Conservation (phyloP, 2,329 filamentous ascomycete species). For the Arthroderma sp. region DNA sequence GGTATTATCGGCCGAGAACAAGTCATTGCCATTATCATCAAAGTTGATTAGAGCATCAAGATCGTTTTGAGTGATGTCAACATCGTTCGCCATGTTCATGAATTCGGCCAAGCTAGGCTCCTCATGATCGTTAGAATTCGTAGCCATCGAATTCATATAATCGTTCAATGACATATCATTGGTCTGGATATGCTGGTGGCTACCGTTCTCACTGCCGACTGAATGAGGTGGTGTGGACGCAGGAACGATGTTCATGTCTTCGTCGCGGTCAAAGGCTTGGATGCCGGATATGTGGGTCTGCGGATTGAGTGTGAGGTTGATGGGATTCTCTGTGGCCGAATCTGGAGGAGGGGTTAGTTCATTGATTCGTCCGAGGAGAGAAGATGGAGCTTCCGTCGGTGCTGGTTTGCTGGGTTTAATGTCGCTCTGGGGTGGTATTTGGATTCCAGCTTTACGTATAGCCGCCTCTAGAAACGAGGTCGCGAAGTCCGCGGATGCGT, state of each 20-base stretch:
- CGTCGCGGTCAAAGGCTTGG: slow-evolving; percentile 7
- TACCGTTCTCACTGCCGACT: slow-evolving; percentile 30
- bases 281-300: no score
- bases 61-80: slow-evolving; percentile 32
- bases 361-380: slow-evolving; percentile 15
- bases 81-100: slow-evolving; percentile 32
- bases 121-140: slow-evolving; percentile 4
- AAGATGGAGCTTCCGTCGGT: slow-evolving; percentile 11
- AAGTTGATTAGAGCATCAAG: slow-evolving; percentile 36
- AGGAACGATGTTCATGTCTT: slow-evolving; percentile 18
- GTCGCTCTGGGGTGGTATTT: slow-evolving; percentile 41
- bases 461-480: slow-evolving; percentile 88
- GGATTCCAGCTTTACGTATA: slow-evolving; percentile 73
- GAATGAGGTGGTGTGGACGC: slow-evolving; percentile 31
- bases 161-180: slow-evolving; percentile 3
- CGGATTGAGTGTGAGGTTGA: slow-evolving; percentile 5
- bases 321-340: slow-evolving; percentile 12
- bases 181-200: slow-evolving; percentile 8
- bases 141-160: background rate
- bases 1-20: slow-evolving; percentile 21
- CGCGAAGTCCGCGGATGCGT: slow-evolving; percentile 91
- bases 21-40: slow-evolving; percentile 27
- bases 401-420: slow-evolving; percentile 6
- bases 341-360: slow-evolving; percentile 31
- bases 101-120: slow-evolving; percentile 28